Base-by-base conservation (phyloP, 2,329 filamentous ascomycete genomes). In the Fusarium pseudograminearum region DNA sequence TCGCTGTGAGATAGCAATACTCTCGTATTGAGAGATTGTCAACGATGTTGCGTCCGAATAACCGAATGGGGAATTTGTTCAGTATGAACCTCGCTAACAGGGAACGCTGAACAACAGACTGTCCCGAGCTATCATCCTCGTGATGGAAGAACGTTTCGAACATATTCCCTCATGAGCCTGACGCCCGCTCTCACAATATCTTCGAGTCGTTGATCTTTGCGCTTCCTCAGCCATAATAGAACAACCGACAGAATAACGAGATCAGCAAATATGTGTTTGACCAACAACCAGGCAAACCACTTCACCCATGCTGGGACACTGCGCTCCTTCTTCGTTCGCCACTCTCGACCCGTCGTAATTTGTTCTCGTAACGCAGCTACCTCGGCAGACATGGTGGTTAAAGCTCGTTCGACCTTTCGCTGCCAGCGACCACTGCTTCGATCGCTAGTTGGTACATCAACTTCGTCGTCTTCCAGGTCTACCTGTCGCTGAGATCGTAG, bases 361-460 rank as follows among this genome's bases (percentile, higher is more conserved):
- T 98, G 94, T 80, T 99, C 96, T 36, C 96, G 88, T 66, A 98
- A 81, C 1, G 96, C 96, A 2, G 96, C 94, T 33, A 99, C 89
- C 80, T 99, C 96, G 18, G 94, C 92, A 7, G 94, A 97, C 81
- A 98, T 90, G 73, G 94, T 93, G 58, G 95, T 93, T 59, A 98
- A 85, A 24, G 93, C 93, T 44, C 90, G 87, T 81, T 98, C 95
- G 66, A 98, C 91, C 73, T 92, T 90, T 63, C 88, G 90, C 53
- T 92, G 90, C 93, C 94, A 97, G 74, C 88, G 89, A 65, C 83
- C 83, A 20, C 80, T 82, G 38, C 79, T 80, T 14, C 61, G 71
- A 20, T 69, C 62, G 7, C 62, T 59, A 28, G 57, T 52, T 34
- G 67, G 68, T 22, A 79, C 79, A 7, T 83, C 81, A 4, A 81